Conservation (phyloP, 306 rosid genomes). For the Corylus avellana region DNA sequence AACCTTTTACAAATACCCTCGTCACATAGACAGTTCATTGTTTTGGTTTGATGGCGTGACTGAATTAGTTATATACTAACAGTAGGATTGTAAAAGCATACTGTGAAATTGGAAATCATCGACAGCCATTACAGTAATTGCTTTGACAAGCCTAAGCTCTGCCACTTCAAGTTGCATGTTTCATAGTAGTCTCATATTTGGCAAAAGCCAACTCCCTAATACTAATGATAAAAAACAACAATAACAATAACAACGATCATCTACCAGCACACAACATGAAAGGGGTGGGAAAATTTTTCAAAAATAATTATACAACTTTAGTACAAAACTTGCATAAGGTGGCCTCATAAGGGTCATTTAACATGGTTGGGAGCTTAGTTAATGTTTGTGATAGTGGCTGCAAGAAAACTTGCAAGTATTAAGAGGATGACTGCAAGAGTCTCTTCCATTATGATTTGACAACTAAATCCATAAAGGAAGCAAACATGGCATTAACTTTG, state of each 20-base stretch:
- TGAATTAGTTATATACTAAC: background rate
- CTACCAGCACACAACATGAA: background rate
- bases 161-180: background rate
- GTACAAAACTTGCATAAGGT: background rate
- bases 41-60: background rate
- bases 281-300: background rate
- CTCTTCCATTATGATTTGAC: background rate
- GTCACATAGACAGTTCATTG: background rate
- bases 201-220: background rate
- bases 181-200: background rate
- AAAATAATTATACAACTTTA: background rate
- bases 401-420: background rate
- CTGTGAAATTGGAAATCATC: background rate
- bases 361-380: background rate
- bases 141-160: background rate
- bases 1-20: background rate
- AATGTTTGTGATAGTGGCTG: background rate
- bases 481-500: conserved; percentile 2
- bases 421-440: background rate
- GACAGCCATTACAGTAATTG: background rate
- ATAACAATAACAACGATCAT: background rate
- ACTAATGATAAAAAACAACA: background rate
- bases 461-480: background rate
- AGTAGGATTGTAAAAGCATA: background rate
- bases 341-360: conserved; percentile 4